Evolutionary conservation across 2,329 filamentous ascomycete genomes (phyloP), one percentile per base, ranked within the genome.

Genomic region (Trichoderma cornu-damae): DNA sequence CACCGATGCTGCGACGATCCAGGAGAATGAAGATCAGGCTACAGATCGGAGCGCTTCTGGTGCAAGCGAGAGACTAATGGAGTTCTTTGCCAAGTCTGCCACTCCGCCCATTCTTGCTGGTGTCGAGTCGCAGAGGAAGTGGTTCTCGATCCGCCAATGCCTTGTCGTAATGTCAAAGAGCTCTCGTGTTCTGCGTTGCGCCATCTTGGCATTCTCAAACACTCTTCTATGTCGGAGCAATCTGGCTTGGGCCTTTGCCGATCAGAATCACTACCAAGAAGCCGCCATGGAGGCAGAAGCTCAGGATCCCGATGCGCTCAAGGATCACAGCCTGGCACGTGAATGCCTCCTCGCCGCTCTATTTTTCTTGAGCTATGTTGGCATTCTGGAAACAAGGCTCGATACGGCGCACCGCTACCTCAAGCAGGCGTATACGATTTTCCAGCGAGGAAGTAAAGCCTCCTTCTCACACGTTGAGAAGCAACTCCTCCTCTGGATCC

Each of bases 291-390:
- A 75, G 44, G 64, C 76, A 7, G 62, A 65, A 2, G 62, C 58
- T 2, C 54, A 64, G 22, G 66, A 65, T 26, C 61, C 60, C 1
- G 47, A 55, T 8, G 48, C 63, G 5, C 64, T 71, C 59, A 58
- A 56, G 2, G 59, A 65, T n/a, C 67, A 73, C 24, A 72, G 65
- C n/a, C 50, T 60, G 4, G 60, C 65, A 6, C 61, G 74, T 3
- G 74, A 78, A 59, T 68, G 77, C 37, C 67, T 80, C 3, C 70
- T 83, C 5, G 78, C 77, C 1, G 72, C 78, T 0, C 63, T 81
- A 7, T 82, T 82, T 66, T 76, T 82, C 57, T 70, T 82, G 3
- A 79, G 77, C 47, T 82, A 82, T 59, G 77, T 79, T 20, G 78
- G 81, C 60, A 73, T 79, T 9, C 65, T 79, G 4, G 72, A 76